Conservation (phyloP, 768 basidiomycete species). For the Rhodotorula toruloides region DNA sequence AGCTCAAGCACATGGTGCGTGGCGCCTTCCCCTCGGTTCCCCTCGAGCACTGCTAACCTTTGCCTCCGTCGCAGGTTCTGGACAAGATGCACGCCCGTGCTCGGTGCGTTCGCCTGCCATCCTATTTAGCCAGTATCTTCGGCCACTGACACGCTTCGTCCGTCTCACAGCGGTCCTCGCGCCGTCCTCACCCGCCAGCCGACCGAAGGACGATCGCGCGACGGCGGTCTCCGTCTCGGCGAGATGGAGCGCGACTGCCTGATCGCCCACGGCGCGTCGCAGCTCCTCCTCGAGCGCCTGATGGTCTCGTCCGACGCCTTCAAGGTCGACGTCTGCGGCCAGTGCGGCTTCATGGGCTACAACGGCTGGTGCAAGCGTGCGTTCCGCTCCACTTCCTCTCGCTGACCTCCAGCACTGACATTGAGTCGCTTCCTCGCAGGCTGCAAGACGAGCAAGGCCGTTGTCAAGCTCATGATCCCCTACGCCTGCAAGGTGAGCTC, state of each 20-base stretch:
- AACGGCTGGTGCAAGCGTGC: constrained; percentile 43
- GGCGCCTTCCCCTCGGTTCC: neutral
- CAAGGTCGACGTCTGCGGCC: constrained; percentile 89
- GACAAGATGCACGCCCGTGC: constrained; percentile 99
- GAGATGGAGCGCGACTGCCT: constrained; percentile 98
- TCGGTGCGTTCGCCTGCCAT: constrained; percentile 54
- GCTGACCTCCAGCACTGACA: neutral
- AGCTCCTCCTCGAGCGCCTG: constrained; percentile 87
- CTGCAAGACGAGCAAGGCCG: constrained; percentile 94
- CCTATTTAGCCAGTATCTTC: constrained; percentile 17
- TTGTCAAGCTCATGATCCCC: constrained; percentile 91
- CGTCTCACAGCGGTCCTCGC: constrained; percentile 67
- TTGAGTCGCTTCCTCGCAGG: no score
- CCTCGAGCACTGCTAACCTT: neutral
- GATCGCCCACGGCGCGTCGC: constrained; percentile 87
- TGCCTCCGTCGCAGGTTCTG: constrained; percentile 54
- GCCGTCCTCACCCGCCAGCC: constrained; percentile 95
- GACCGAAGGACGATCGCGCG: constrained; percentile 94
- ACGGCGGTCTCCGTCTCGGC: constrained; percentile 91
- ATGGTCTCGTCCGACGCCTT: constrained; percentile 99
- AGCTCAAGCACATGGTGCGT: constrained; percentile 75
- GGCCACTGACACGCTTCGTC: constrained; percentile 43
- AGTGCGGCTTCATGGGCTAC: constrained; percentile 80
- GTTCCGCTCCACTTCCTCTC: neutral
- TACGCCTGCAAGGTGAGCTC: constrained; percentile 73